Percentiles rank a stretch among this genome's conserved stretches.
These are phyloP conservation scores for Entomortierella chlamydospora DNA, from an alignment of 192 early-diverging fungal species.

Conservation along the genomic window DNA sequence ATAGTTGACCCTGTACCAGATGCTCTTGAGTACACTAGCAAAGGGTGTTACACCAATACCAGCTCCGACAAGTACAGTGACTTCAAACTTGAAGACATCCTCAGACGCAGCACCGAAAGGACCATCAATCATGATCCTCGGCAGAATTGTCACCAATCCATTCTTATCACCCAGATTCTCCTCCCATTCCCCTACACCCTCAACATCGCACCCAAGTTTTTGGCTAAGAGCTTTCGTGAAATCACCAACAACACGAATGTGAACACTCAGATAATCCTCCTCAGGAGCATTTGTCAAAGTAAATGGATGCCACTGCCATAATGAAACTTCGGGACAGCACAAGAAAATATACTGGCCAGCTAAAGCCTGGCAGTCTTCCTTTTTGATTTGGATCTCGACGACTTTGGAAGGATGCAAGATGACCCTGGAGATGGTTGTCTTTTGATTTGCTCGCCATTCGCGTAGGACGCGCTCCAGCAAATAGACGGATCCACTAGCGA, in stretches of 20 bases:
- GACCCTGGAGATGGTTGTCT: constrained; percentile 72
- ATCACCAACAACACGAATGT: constrained; percentile 80
- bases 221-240: constrained; percentile 73
- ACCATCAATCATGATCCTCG: constrained; percentile 72
- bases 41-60: constrained; percentile 88
- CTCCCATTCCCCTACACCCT: constrained; percentile 29
- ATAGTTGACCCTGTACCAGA: constrained; percentile 74
- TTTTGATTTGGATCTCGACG: constrained; percentile 76
- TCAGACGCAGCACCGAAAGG: constrained; percentile 78
- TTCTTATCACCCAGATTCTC: constrained; percentile 43
- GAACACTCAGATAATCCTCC: constrained; percentile 78
- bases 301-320: constrained; percentile 83
- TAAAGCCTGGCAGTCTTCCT: constrained; percentile 50
- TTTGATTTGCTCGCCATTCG: constrained; percentile 61
- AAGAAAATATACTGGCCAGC: constrained; percentile 85
- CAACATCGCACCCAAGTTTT: constrained; percentile 70
- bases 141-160: constrained; percentile 51
- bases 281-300: constrained; percentile 81
- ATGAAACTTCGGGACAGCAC: constrained; percentile 75
- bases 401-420: constrained; percentile 80
- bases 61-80: constrained; percentile 75
- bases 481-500: constrained; percentile 66
- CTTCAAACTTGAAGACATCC: constrained; percentile 80
- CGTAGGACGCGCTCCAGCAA: constrained; percentile 71
- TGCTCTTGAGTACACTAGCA: constrained; percentile 76